Evolutionary conservation across 345 rosid species (phyloP), one percentile per base, ranked within the genome.

Genomic region (Populus alba): DNA sequence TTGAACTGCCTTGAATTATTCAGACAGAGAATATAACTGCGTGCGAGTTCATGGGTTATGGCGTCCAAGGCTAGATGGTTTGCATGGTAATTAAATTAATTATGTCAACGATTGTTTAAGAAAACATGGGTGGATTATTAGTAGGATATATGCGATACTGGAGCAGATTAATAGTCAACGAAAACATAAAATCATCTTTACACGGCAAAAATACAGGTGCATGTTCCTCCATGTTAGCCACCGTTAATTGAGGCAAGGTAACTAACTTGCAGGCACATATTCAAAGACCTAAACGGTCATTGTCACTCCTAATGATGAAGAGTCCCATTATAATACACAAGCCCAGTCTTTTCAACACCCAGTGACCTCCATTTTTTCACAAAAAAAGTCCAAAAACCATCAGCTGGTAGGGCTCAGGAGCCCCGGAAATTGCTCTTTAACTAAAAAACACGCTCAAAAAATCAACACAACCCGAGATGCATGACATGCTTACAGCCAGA

Each of bases 241-340:
- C 43, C 77, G 71, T 78, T 37, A 12, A 78, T 65, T 38, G 9
- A 51, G 81, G 67, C 70, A 31, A 15, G 23, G 57, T 57, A 61
- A 45, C 10, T 41, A 61, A 45, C 16, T 41, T 39, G 45, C 11
- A 77, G 4, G 41, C 75, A 27, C 45, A 29, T 66, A 8, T 15
- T 17, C n/a, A 49, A 6, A 63, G n/a, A 20, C n/a, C 63, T 29
- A n/a, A 31, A 45, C 13, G 17, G 74, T 69, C 43, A 57, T 41
- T 23, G 27, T 77, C 79, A 68, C 29, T 55, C 7, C 68, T 18
- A 17, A 47, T 13, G 51, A 13, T 10, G 45, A 2, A 11, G 45
- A 41, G 45, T 41, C 45, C 51, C 51, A 47, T 4, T 4, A 15
- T 12, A 13, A 33, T 33, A 47, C 17, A 4, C 18, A 61, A 61